Base-by-base conservation (phyloP, 1,139 yeast species). In the Lodderomyces orthopsilosis region DNA sequence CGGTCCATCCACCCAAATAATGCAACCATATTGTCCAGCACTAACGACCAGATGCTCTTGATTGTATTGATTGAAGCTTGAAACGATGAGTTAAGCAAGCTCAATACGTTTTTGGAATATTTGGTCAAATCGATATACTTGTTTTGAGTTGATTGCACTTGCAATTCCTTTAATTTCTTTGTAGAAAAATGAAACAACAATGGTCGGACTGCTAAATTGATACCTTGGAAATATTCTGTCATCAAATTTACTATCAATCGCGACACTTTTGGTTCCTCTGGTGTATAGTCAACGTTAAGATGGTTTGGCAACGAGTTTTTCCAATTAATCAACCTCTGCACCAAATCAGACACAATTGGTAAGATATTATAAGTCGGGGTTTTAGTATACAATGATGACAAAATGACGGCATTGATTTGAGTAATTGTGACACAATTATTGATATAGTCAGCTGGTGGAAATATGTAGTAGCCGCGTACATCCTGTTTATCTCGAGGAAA, bases 1-100 rank as follows among this genome's bases (percentile, higher is more conserved):
- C 96, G 69, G 58, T 88, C 96, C 89, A 87, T 85, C 72, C 90
- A 87, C 1, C 95, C 95, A 66, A 85, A 87, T 35, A 85, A 63
- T 0, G 95, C 93, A 23, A 86, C 84, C 86, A 85, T 83, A 51
- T 84, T 83, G 45, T 83, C 85, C 0, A 86, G 85, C 54, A 83
- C 66, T 40, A 87, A 66, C 0, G 85, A 81, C 87, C 91, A 83
- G 4, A 86, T 69, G 1, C 86, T 79, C 49, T 88, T 73, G 37
- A 88, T 81, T 0, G 93, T 83, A 55, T 86, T 86, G 40, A 86
- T 83, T 0, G 94, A 85, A 0, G 94, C 95, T 55, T 86, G 93
- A 60, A 87, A 80, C 1, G 95, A 85, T 2, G 94, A 85, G 61
- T 87, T 87, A 47, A 88, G 65, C 39, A 88, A 65, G 0, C 86